Evolutionary conservation across 148 eudicot species (phyloP).

Genomic region (Spergularia bocconei): DNA sequence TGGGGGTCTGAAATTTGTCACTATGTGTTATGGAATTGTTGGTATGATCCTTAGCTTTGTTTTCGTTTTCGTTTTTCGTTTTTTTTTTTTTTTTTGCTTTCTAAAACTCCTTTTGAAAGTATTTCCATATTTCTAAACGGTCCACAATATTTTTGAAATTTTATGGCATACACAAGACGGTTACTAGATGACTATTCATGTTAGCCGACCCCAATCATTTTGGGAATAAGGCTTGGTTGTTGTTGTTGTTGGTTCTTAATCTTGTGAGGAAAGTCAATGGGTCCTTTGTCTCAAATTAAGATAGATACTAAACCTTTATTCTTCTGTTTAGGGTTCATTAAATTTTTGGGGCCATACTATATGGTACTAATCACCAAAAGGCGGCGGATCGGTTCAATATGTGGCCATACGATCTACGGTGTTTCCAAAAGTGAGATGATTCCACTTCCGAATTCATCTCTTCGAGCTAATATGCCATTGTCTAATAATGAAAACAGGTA

Average conservation of each 20-base stretch:
- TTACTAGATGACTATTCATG: too few species aligned
- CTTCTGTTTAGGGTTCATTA: slow-evolving; percentile 58
- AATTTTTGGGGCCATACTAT: slow-evolving; percentile 89
- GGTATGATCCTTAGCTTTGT: slow-evolving; percentile 41
- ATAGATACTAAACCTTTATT: not conserved
- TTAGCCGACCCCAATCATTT: too few species aligned
- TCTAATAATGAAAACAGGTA: slow-evolving; percentile 71
- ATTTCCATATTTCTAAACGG: too few species aligned
- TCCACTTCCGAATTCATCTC: slow-evolving; percentile 55
- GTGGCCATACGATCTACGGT: slow-evolving; percentile 81
- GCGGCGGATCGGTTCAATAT: slow-evolving; percentile 76
- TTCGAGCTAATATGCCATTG: slow-evolving; percentile 32
- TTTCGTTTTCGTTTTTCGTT: too few species aligned
- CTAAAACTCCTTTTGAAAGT: too few species aligned
- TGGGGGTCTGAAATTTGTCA: slow-evolving; percentile 87
- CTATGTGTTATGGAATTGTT: slow-evolving; percentile 84
- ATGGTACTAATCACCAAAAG: slow-evolving; percentile 84
- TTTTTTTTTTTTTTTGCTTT: too few species aligned
- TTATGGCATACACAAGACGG: too few species aligned
- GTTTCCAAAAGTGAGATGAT: slow-evolving; percentile 76
- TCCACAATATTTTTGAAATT: too few species aligned
- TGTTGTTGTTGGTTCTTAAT: too few species aligned
- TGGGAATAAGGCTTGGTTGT: too few species aligned
- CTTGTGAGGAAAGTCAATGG: not conserved
- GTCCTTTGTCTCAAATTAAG: not conserved